Evolutionary conservation across 768 basidiomycete species (phyloP).

Genomic region (Galerina marginata): DNA sequence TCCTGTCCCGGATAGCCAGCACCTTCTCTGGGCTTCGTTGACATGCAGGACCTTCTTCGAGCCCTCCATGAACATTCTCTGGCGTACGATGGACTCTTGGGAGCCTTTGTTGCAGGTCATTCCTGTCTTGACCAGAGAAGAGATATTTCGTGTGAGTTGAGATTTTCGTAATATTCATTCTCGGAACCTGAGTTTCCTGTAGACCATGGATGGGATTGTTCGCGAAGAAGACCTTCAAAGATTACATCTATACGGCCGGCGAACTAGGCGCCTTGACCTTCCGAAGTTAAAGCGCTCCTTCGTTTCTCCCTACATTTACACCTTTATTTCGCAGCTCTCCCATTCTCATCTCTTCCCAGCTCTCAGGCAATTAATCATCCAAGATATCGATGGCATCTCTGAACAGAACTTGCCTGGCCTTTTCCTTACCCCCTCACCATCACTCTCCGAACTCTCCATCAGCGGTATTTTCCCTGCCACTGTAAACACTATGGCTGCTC

Average conservation of each 20-base stretch:
- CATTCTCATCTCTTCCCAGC: neutral
- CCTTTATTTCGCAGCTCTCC: neutral
- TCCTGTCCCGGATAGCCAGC: neutral
- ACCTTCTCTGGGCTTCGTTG: neutral
- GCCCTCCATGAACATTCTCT: neutral
- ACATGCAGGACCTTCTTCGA: slow-evolving; percentile 1
- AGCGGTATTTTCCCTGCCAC: no score
- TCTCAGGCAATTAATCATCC: neutral
- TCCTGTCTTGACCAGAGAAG: neutral
- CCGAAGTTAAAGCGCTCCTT: no score
- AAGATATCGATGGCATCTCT: neutral
- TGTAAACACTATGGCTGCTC: no score
- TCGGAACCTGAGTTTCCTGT: no score
- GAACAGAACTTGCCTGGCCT: neutral
- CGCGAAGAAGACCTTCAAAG: neutral
- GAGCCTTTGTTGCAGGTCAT: neutral
- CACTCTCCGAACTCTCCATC: neutral
- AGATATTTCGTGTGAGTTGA: no score
- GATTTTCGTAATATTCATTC: no score
- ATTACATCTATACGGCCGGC: neutral
- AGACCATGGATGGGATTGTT: neutral
- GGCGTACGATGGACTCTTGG: neutral
- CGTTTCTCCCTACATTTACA: neutral
- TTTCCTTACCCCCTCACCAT: neutral
- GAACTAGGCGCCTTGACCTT: neutral